Evolutionary conservation across 1,139 yeast genomes (phyloP).

Genomic region (Pichia sp.): DNA sequence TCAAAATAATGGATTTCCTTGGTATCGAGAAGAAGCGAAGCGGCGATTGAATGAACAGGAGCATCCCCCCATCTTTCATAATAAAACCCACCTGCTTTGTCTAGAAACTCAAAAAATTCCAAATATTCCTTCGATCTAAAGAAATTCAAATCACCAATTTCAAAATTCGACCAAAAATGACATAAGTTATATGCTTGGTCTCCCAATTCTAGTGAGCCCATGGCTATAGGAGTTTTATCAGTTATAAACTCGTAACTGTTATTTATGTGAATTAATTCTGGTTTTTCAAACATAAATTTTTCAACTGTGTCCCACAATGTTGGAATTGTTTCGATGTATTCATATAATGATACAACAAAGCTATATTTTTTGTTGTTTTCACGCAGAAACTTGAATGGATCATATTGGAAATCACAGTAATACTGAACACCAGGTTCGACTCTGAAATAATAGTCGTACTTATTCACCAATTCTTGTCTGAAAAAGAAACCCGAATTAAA

Average conservation of each 20-base stretch:
- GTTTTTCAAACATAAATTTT: conserved; percentile 50
- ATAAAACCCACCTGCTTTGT: conserved; percentile 73
- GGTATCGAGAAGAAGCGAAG: conserved; percentile 56
- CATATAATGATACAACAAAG: conserved; percentile 70
- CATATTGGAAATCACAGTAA: conserved; percentile 72
- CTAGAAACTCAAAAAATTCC: conserved; percentile 62
- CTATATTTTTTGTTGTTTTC: conserved; percentile 72
- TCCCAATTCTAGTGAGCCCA: conserved; percentile 27
- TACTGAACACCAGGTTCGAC: conserved; percentile 89
- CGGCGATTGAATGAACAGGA: conserved; percentile 84
- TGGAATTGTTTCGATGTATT: conserved; percentile 77
- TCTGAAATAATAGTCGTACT: conserved; percentile 83
- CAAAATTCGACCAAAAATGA: conserved; percentile 95
- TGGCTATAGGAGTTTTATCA: conserved; percentile 39
- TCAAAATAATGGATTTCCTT: conserved; percentile 79
- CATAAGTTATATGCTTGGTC: conserved; percentile 71
- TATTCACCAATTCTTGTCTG: conserved; percentile 55
- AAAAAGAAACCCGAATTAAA: conserved; percentile 80
- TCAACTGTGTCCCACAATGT: conserved; percentile 75
- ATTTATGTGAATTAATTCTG: conserved; percentile 57
- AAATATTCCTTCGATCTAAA: conserved; percentile 66
- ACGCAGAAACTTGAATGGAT: conserved; percentile 83
- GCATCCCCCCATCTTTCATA: conserved; percentile 99
- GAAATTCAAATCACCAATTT: conserved; percentile 73
- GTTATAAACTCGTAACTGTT: conserved; percentile 66